Evolutionary conservation across 2,329 filamentous ascomycete genomes (phyloP).

Genomic region (Alternaria incomplexa): DNA sequence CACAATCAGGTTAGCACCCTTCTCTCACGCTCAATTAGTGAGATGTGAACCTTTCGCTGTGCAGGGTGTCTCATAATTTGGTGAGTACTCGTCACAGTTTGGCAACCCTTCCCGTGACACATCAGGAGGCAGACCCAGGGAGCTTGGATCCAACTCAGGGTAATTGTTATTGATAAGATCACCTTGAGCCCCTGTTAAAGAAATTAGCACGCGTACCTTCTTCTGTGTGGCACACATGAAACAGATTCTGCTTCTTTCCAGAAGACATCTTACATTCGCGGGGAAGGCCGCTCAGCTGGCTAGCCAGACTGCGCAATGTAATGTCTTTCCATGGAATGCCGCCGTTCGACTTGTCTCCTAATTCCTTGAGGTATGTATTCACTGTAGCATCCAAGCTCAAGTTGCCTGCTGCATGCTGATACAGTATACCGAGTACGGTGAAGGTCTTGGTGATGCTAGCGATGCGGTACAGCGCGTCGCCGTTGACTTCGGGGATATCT

Average conservation of each 20-base stretch:
- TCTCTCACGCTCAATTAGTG: neutral
- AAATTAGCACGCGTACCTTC: constrained; percentile 35
- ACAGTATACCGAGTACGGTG: constrained; percentile 41
- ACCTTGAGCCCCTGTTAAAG: constrained; percentile 33
- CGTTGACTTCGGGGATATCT: constrained; percentile 45
- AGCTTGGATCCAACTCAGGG: constrained; percentile 3
- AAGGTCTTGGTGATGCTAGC: constrained; percentile 48
- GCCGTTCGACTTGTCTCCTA: constrained; percentile 36
- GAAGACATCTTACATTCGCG: constrained; percentile 42
- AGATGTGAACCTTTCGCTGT: constrained; percentile 20
- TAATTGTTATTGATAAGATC: constrained; percentile 33
- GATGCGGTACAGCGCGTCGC: constrained; percentile 51
- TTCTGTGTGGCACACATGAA: constrained; percentile 14
- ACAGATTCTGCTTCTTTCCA: neutral
- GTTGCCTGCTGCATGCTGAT: constrained; percentile 43
- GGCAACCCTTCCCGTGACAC: constrained; percentile 38
- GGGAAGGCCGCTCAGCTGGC: constrained; percentile 52
- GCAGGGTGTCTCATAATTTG: constrained; percentile 40
- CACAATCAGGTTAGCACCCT: constrained; percentile 4
- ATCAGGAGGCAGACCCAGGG: constrained; percentile 45
- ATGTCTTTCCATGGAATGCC: constrained; percentile 51
- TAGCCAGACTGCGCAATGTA: constrained; percentile 51
- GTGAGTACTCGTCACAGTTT: constrained; percentile 45
- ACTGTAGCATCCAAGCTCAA: constrained; percentile 44
- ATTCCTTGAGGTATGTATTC: constrained; percentile 40